A percentile compares a stretch with the other conserved stretches of the same genome.
Evolutionary conservation across 495 filamentous ascomycete species (phyloP).

Genomic region (Neurospora sp.): DNA sequence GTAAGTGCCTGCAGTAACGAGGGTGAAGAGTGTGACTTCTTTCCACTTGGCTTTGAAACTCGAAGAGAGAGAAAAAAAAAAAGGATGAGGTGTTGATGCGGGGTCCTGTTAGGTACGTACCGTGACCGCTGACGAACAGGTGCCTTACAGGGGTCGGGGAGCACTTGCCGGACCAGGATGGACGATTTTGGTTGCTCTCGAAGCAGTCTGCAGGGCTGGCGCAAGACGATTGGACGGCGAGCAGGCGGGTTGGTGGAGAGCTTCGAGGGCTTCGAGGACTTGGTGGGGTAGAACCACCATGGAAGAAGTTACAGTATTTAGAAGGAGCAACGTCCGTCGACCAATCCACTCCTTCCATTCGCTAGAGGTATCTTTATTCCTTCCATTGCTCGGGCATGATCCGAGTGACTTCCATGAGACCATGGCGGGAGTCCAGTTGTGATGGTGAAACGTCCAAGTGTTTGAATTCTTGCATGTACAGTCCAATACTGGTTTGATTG

Average conservation of each 20-base stretch:
- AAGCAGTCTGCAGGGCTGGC: not conserved
- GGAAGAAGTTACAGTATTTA: not conserved
- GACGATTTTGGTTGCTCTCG: not conserved
- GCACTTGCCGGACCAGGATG: not conserved
- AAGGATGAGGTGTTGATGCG: not conserved
- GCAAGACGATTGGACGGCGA: not conserved
- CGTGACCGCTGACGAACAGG: not conserved
- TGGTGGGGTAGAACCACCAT: not conserved
- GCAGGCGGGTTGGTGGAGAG: not conserved
- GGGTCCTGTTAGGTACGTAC: not conserved
- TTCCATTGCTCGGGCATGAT: not conserved
- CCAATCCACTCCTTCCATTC: not conserved
- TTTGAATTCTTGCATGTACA: too few species aligned
- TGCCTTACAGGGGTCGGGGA: not conserved
- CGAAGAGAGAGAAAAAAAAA: not conserved
- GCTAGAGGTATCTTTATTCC: not conserved
- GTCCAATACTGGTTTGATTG: too few species aligned
- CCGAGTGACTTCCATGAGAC: not conserved
- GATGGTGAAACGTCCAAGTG: not conserved
- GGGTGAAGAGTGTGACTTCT: not conserved
- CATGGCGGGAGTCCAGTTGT: not conserved
- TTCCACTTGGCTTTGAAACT: not conserved
- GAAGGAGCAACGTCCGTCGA: not conserved
- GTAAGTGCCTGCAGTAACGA: not conserved
- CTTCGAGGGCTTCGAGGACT: not conserved